phyloP scores from a whole-genome alignment of 139 green algal genomes.

The Astrephomene gubernaculifera region DNA sequence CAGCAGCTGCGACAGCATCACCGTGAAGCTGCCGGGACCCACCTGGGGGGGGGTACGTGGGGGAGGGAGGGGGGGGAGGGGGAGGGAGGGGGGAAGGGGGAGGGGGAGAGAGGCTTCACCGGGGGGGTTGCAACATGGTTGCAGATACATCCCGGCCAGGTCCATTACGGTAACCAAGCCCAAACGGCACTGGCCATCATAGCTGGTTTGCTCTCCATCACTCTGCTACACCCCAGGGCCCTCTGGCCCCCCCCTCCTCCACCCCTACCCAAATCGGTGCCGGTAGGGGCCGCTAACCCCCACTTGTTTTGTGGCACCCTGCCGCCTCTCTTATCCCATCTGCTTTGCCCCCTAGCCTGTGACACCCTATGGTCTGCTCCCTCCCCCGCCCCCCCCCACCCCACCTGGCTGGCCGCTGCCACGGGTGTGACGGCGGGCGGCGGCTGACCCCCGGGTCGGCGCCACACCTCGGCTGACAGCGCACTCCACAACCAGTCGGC shows the following conservation, averaged over 20 bases:
- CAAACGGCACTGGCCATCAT: too few species aligned
- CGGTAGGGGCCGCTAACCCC: too few species aligned
- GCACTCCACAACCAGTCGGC: conserved; percentile 62
- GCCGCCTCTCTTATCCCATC: too few species aligned
- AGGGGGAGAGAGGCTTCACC: background rate
- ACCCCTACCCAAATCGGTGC: too few species aligned
- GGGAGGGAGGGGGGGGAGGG: too few species aligned
- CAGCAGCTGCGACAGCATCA: conserved; percentile 69
- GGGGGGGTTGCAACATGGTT: too few species aligned
- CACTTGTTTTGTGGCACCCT: too few species aligned
- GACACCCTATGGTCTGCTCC: too few species aligned
- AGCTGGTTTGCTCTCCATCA: too few species aligned
- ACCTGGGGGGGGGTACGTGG: background rate
- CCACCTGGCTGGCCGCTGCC: conserved; percentile 2
- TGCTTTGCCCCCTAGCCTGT: too few species aligned
- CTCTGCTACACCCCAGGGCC: background rate
- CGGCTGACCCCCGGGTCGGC: conserved; percentile 19
- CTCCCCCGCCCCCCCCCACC: background rate
- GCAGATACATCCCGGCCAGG: too few species aligned
- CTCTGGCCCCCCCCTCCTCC: background rate
- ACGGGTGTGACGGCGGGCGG: conserved; percentile 31
- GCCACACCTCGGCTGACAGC: conserved; percentile 19
- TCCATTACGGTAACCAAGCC: too few species aligned
- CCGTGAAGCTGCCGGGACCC: conserved; percentile 61
- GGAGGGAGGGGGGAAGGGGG: background rate